Percentiles rank a stretch among this genome's conserved stretches.
These are phyloP conservation scores for Infundibulicybe gibba DNA, from an alignment of 768 basidiomycete genomes.

Conservation along the genomic window DNA sequence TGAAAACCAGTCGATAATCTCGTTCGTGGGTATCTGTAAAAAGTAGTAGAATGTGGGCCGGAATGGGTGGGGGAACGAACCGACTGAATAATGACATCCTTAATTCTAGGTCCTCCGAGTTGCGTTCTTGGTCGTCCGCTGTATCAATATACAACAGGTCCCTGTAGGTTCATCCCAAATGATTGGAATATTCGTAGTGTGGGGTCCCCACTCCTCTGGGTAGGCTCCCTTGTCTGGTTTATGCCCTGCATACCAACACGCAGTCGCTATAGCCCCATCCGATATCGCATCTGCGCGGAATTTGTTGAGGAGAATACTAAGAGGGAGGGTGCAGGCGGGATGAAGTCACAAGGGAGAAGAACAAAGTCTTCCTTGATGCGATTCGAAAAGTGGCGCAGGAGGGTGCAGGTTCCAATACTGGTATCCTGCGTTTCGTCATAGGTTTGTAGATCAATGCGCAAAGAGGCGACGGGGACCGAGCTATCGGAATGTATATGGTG, in stretches of 20 bases:
- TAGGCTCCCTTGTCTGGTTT: slow-evolving; percentile 49
- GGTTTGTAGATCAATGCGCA: slow-evolving; percentile 75
- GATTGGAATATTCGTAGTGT: slow-evolving; percentile 43
- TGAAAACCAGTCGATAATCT: slow-evolving; percentile 64
- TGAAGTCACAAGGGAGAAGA: slow-evolving; percentile 87
- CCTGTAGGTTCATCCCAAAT: slow-evolving; percentile 65
- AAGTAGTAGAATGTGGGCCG: slow-evolving; percentile 1
- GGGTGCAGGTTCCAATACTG: slow-evolving; percentile 65
- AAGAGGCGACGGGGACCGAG: slow-evolving; percentile 53
- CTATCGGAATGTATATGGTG: slow-evolving; percentile 80
- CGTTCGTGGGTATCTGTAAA: slow-evolving; percentile 62
- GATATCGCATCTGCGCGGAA: slow-evolving; percentile 72
- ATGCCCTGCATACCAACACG: slow-evolving; percentile 58
- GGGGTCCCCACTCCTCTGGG: slow-evolving; percentile 67
- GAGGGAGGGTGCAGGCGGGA: slow-evolving; percentile 74
- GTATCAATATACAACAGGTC: slow-evolving; percentile 75
- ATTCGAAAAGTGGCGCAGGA: slow-evolving; percentile 72
- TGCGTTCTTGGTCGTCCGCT: slow-evolving; percentile 61
- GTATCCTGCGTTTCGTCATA: slow-evolving; percentile 72
- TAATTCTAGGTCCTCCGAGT: slow-evolving; percentile 69
- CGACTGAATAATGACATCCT: slow-evolving; percentile 71
- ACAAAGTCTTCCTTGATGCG: slow-evolving; percentile 86
- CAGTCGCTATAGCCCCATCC: slow-evolving; percentile 59
- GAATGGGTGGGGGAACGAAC: slow-evolving; percentile 27
- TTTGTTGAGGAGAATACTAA: slow-evolving; percentile 71